A percentile compares a stretch with the other conserved stretches of the same genome.
Evolutionary conservation across 441 rosid species (phyloP).

Genomic region (California macrophylla): DNA sequence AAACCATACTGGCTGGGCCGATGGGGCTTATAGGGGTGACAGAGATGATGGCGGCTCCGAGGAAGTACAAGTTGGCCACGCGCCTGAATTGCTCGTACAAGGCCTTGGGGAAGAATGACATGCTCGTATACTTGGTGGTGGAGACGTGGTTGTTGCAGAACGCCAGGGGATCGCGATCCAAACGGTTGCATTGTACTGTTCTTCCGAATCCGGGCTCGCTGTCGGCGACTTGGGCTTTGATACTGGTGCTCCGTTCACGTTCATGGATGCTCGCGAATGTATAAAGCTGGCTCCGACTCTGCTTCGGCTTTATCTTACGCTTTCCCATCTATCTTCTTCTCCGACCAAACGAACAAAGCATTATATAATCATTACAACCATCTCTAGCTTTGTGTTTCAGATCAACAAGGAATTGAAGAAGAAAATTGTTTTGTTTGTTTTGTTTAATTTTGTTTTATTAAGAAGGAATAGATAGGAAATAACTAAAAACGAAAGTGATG

Average conservation of each 20-base stretch:
- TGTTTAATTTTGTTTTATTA: not conserved
- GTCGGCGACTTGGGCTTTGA: not conserved
- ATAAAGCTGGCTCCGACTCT: slow-evolving; percentile 3
- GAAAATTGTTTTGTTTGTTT: not conserved
- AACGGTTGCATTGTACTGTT: not conserved
- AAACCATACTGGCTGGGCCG: slow-evolving; percentile 54
- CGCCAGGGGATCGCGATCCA: not conserved
- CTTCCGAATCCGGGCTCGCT: not conserved
- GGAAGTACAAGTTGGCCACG: slow-evolving; percentile 81
- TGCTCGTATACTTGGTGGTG: slow-evolving; percentile 68
- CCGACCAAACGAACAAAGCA: not conserved
- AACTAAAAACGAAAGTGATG: too few relatives aligned
- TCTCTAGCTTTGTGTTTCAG: not conserved
- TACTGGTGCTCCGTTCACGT: not conserved
- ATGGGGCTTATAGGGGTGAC: slow-evolving; percentile 77
- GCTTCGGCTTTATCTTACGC: not conserved
- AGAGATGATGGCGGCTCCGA: slow-evolving; percentile 61
- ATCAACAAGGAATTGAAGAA: not conserved
- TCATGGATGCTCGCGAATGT: not conserved
- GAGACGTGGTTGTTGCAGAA: slow-evolving; percentile 44
- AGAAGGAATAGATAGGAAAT: too few relatives aligned
- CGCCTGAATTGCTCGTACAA: slow-evolving; percentile 91
- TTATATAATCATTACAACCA: not conserved
- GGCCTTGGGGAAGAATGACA: slow-evolving; percentile 78
- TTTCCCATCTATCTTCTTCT: not conserved